Percentiles rank a stretch among this genome's conserved stretches.
These are phyloP conservation scores for Daldinia bambusicola DNA, from an alignment of 495 filamentous ascomycete species.

Conservation along the genomic window DNA sequence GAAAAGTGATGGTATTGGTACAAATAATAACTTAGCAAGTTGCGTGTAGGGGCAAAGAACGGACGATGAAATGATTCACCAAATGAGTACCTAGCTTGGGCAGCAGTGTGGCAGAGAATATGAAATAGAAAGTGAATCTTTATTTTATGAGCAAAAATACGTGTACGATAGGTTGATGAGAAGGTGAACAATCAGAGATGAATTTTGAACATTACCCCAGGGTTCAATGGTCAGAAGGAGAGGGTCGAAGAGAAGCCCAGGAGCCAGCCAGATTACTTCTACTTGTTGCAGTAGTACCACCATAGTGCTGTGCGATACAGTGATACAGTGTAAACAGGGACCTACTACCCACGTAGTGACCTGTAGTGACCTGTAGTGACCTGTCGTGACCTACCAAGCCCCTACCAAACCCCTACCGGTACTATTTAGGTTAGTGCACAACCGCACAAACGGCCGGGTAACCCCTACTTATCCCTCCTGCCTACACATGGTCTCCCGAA, in stretches of 20 bases:
- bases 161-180: constrained; percentile 20
- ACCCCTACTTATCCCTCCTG: constrained; percentile 10
- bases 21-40: constrained; percentile 14
- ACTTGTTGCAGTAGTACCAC: too few species aligned
- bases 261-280: constrained; percentile 35
- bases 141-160: constrained; percentile 8
- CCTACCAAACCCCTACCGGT: constrained; percentile 15
- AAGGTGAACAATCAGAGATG: constrained; percentile 28
- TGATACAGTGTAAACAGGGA: constrained; percentile 25
- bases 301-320: neutral
- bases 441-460: neutral
- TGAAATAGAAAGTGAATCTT: constrained; percentile 25
- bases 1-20: constrained; percentile 13
- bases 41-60: constrained; percentile 26
- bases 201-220: constrained; percentile 21
- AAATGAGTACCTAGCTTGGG: constrained; percentile 26
- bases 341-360: neutral
- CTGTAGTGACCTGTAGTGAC: too few species aligned
- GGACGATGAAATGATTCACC: constrained; percentile 35
- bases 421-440: constrained; percentile 26
- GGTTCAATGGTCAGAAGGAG: constrained; percentile 31
- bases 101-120: constrained; percentile 17
- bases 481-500: constrained; percentile 31
- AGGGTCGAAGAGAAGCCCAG: constrained; percentile 24
- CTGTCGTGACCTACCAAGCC: too few species aligned